Evolutionary conservation across 1,139 yeast genomes (phyloP), one percentile per base, ranked within the genome.

Genomic region (Diutina mesorugosa): DNA sequence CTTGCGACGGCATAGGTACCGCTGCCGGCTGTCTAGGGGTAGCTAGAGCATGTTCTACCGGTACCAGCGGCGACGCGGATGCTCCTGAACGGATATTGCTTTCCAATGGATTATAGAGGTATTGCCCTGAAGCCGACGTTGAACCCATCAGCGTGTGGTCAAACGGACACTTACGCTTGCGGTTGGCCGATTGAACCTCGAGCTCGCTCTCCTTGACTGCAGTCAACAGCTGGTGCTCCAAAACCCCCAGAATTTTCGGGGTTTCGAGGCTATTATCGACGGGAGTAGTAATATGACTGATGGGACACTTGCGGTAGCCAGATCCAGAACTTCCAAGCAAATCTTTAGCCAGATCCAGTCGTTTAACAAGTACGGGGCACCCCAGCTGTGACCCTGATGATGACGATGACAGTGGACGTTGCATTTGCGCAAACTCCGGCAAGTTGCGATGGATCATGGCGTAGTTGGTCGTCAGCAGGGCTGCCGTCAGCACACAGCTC

Each of bases 401-500:
- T 21, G 8, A 7, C 14, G 41, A 35, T n/a, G 41, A 9, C 41
- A 35, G 41, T 4, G 41, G 26, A 4, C 26, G 41, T 35, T 35
- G 41, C 14, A 35, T 5, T n/a, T 30, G 41, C 14, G 30, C 18
- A 14, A 50, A 50, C 32, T 50, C 53, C 14, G 53, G 53, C 9
- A 50, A 18, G 8, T 59, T 60, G 1, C 60, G 58, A 48, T 60
- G 80, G 32, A 73, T 63, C 56, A 68, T 70, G 21, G 72, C 72
- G 60, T 73, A 72, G 55, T 64, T 68, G 63, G 70, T 65, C 56
- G 68, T 50, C 28, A 32, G 32, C 29, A 69, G 68, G 28, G 73
- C 66, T 57, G 75, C 70, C 1, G 76, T 72, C 58, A 70, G 60
- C 62, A 75, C 75, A 56, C 75, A 74, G 53, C 67, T 69, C 80